Evolutionary conservation across 257 asterid genomes (phyloP).

Genomic region (Solanum habrochaites): DNA sequence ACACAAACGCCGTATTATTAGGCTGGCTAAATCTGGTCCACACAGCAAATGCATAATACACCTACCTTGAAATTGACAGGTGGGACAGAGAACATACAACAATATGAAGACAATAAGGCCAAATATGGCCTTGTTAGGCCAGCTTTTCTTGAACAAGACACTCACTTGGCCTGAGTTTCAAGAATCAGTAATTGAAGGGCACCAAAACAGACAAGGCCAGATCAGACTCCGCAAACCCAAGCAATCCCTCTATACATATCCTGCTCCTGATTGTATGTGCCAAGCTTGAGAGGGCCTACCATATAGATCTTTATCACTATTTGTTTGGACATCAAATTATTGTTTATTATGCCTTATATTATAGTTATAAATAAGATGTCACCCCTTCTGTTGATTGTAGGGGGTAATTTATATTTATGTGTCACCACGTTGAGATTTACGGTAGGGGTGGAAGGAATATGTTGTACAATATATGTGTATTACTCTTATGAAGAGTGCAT

Average conservation of each 20-base stretch:
- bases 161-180: conserved; percentile 70
- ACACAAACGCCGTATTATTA: neutral
- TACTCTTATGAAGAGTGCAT: neutral
- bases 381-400: neutral
- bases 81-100: conserved; percentile 66
- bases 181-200: conserved; percentile 60
- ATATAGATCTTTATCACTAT: neutral
- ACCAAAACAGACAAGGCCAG: conserved; percentile 72
- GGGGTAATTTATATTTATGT: neutral
- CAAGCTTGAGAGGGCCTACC: conserved; percentile 16
- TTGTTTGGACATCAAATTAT: neutral
- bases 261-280: conserved; percentile 98
- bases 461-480: neutral
- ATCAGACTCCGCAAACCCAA: conserved; percentile 54
- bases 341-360: conserved; percentile 4
- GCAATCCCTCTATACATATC: conserved; percentile 81
- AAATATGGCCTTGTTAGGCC: conserved; percentile 78
- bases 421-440: neutral
- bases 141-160: conserved; percentile 78
- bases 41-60: neutral
- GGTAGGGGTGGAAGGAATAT: neutral
- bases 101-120: conserved; percentile 82
- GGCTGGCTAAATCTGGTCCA: neutral
- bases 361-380: neutral
- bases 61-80: conserved; percentile 26